phyloP scores from a whole-genome alignment of 176 grass and related monocot species.

The Triticum aestivum region IWGSC_CS_RefSeq_v2.1 NC_057800.1:663789757-663790256 shows the following conservation, averaged over 20 bases:
- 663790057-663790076: constrained; percentile 81
- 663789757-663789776: neutral
- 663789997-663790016: constrained; percentile 22
- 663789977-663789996: constrained; percentile 22
- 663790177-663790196: neutral
- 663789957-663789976: constrained; percentile 37
- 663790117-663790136: constrained; percentile 74
- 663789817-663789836: neutral
- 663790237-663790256: neutral
- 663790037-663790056: constrained; percentile 30
- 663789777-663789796: constrained; percentile 3
- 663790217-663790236: constrained; percentile 5
- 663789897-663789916: constrained; percentile 93
- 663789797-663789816: constrained; percentile 16
- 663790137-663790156: constrained; percentile 25
- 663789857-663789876: constrained; percentile 7
- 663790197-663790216: neutral
- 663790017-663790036: neutral
- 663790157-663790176: neutral
- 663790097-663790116: constrained; percentile 61
- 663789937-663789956: constrained; percentile 98
- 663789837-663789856: neutral
- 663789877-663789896: constrained; percentile 67
- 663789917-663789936: constrained; percentile 76
- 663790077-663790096: constrained; percentile 88